Percentiles rank a stretch among this genome's conserved stretches.
phyloP scores from a whole-genome alignment of 2,329 filamentous ascomycete species.

The Calcarisporium arbuscula region DNA sequence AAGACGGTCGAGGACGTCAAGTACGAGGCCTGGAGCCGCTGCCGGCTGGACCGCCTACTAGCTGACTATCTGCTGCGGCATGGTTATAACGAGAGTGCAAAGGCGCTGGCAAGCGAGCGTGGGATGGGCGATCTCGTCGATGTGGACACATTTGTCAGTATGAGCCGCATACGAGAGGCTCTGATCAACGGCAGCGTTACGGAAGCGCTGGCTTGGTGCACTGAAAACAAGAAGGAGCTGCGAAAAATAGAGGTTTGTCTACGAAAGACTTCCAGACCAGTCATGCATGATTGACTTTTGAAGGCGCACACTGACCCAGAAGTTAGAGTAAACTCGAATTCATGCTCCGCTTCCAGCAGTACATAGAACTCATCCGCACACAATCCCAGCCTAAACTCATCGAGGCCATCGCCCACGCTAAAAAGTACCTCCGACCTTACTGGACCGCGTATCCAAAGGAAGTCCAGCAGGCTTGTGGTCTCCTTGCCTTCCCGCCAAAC shows the following conservation, averaged over 20 bases:
- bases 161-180: slow-evolving; percentile 70
- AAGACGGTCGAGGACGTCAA: slow-evolving; percentile 81
- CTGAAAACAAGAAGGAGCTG: slow-evolving; percentile 85
- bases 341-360: slow-evolving; percentile 88
- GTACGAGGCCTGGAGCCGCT: slow-evolving; percentile 85
- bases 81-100: slow-evolving; percentile 74
- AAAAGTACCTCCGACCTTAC: slow-evolving; percentile 71
- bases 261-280: too few species aligned
- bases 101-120: slow-evolving; percentile 66
- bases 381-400: slow-evolving; percentile 56
- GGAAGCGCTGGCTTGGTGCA: slow-evolving; percentile 84
- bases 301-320: slow-evolving; percentile 3
- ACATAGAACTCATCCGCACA: slow-evolving; percentile 79
- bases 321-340: slow-evolving; percentile 79
- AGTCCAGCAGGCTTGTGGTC: slow-evolving; percentile 66
- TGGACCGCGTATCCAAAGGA: slow-evolving; percentile 61
- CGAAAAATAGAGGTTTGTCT: slow-evolving; percentile 75
- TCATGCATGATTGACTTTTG: slow-evolving; percentile 4
- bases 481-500: slow-evolving; percentile 65
- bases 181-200: slow-evolving; percentile 63
- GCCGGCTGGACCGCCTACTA: slow-evolving; percentile 73
- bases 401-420: slow-evolving; percentile 77
- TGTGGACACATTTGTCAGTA: slow-evolving; percentile 78
- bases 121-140: slow-evolving; percentile 78
- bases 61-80: slow-evolving; percentile 88